Base-by-base conservation (phyloP, 345 rosid species). In the Rhodamnia argentea region DNA sequence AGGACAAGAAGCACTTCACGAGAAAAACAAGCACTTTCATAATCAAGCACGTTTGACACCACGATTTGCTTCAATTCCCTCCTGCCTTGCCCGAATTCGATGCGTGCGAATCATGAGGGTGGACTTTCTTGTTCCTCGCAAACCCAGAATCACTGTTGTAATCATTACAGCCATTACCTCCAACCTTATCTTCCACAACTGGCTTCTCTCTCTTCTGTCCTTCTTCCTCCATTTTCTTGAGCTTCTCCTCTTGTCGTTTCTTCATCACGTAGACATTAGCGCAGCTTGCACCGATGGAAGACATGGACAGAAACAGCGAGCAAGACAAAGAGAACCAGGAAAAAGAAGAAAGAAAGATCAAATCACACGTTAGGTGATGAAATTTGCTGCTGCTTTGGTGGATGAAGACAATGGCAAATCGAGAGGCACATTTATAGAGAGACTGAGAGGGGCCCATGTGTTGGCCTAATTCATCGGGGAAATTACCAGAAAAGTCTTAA, bases 261-360 rank as follows among this genome's bases (percentile, higher is more conserved):
- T 81, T 83, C 91, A 90, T 88, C 87, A 90, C 82, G 51, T 86
- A 88, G 85, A 90, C 91, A 57, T 76, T 85, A 56, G 91, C 91
- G 64, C 85, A 86, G 60, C 86, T 84, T 9, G 88, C 90, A 70
- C 91, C 91, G 16, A 90, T 56, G 20, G 91, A 90, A 83, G 91
- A 86, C 91, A 90, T 90, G n/a, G 40, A 32, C 83, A 13, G n/a
- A 64, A 20, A 10, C 10, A 82, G 58, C 47, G 18, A 70, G 55
- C 53, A 83, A 54, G 37, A 6, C 50, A 37, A 18, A 70, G 22
- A 27, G 75, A 58, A 8, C 62, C 40, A 20, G 55, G 55, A 70
- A 44, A 57, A 29, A 14, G 9, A 13, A 85, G 14, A 13, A 85
- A 42, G 53, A 32, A 42, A 42, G 0, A 26, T 50, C 52, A 22